Evolutionary conservation across 306 rosid species (phyloP), one percentile per base, ranked within the genome.

Genomic region (Prunus mira): DNA sequence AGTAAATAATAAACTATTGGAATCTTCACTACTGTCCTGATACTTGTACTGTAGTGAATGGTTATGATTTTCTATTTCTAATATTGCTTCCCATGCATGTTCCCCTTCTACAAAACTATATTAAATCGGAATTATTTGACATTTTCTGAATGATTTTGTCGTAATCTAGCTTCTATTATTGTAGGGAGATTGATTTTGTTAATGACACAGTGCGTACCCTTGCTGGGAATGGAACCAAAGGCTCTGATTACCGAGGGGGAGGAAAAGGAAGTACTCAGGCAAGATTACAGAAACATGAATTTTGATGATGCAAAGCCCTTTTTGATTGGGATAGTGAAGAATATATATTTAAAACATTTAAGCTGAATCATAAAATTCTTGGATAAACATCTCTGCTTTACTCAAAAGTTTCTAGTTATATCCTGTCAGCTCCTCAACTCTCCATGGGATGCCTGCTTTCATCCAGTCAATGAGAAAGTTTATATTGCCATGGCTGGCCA

Each of bases 401-500:
- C 25, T 73, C 46, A 78, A 75, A 41, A 74, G 47, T 71, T 55
- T 46, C 3, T 65, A 71, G 61, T 61, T 22, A 49, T 80, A 41
- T 47, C 79, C 65, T 87, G 57, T 73, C 96, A 94, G 98, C 91
- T 89, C 76, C 97, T 94, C 78, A 94, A 94, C 88, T 94, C 98
- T 73, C 98, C 98, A 41, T 94, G 98, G 97, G 98, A 94, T 89
- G 89, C 88, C 71, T 95, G 96, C 96, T 95, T 83, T 88, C 95
- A 95, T 82, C 93, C 96, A 27, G 68, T 82, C n/a, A 85, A 86
- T 80, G 93, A 92, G 81, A 90, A 78, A 76, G 82, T 95, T 76
- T 95, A 95, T 79, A 87, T 95, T 64, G 98, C 98, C 75, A 90
- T 95, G 93, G 98, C 98, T 30, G 97, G 98, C 78, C 95, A 89